These are phyloP conservation scores for Leavenworthia alabamica DNA, from an alignment of 345 rosid species.

Conservation along the genomic window DNA sequence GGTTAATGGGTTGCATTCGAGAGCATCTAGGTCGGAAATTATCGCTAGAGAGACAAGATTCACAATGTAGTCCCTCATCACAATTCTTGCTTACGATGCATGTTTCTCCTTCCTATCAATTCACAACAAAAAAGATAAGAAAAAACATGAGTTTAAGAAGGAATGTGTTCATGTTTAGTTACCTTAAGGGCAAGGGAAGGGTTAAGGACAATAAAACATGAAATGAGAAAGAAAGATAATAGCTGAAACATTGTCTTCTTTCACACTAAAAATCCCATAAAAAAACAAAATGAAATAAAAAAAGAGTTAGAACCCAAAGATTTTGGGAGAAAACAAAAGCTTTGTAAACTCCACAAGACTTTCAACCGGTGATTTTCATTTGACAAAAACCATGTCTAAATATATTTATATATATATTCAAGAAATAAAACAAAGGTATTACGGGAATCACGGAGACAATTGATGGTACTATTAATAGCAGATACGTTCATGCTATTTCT, in stretches of 20 bases:
- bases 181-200: slow-evolving; percentile 61
- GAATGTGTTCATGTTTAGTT: background rate
- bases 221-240: slow-evolving; percentile 27
- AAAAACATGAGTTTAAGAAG: background rate
- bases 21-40: slow-evolving; percentile 69
- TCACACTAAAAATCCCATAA: slow-evolving; percentile 18
- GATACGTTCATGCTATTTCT: background rate
- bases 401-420: slow-evolving; percentile 14
- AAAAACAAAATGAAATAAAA: background rate
- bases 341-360: background rate
- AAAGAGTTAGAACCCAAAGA: slow-evolving; percentile 4
- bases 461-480: slow-evolving; percentile 7
- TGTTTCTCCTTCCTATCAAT: slow-evolving; percentile 64
- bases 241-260: slow-evolving; percentile 36
- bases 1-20: slow-evolving; percentile 52
- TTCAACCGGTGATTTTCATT: slow-evolving; percentile 5
- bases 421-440: background rate
- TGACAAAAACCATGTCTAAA: slow-evolving; percentile 16
- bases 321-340: slow-evolving; percentile 19
- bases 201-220: slow-evolving; percentile 34
- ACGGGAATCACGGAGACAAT: slow-evolving; percentile 21
- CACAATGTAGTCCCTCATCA: slow-evolving; percentile 62
- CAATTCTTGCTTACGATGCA: slow-evolving; percentile 50
- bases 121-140: background rate
- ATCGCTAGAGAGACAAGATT: slow-evolving; percentile 56